phyloP scores from a whole-genome alignment of 805 yeast genomes.

The Starmerella apicola region DNA sequence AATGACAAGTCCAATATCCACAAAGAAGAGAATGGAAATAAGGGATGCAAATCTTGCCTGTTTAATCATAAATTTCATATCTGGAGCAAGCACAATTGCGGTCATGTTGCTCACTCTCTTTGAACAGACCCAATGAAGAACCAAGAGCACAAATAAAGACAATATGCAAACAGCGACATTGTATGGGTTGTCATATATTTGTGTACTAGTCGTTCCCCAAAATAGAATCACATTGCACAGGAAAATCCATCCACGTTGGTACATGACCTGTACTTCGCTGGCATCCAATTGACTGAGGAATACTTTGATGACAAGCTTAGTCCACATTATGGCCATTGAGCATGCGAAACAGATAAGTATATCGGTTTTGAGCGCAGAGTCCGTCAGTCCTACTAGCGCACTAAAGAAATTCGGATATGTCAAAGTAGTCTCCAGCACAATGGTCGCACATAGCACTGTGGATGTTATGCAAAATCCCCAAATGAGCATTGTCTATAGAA shows the following conservation, averaged over 20 bases:
- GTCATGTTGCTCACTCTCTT: constrained; percentile 33
- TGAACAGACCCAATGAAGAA: constrained; percentile 61
- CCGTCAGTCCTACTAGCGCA: constrained; percentile 39
- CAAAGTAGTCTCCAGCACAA: constrained; percentile 29
- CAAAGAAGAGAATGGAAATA: constrained; percentile 36
- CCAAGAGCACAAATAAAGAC: constrained; percentile 33
- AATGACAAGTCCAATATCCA: constrained; percentile 31
- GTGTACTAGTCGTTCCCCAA: constrained; percentile 11
- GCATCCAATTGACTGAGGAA: constrained; percentile 66
- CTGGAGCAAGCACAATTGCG: constrained; percentile 23
- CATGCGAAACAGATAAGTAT: constrained; percentile 26
- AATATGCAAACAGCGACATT: constrained; percentile 29
- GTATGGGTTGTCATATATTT: constrained; percentile 8
- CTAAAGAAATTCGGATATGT: constrained; percentile 41
- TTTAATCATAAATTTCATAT: not conserved
- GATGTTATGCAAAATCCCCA: constrained; percentile 11
- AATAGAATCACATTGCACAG: constrained; percentile 40
- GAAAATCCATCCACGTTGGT: constrained; percentile 51
- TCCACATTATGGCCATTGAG: constrained; percentile 26
- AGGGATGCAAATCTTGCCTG: constrained; percentile 13
- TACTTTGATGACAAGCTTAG: constrained; percentile 38
- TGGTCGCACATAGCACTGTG: constrained; percentile 20
- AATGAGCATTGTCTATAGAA: constrained; percentile 8
- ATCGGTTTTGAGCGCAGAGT: constrained; percentile 39
- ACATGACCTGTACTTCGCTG: constrained; percentile 47